phyloP scores from a whole-genome alignment of 2,329 filamentous ascomycete species.

The Ascochyta fabae region DNA sequence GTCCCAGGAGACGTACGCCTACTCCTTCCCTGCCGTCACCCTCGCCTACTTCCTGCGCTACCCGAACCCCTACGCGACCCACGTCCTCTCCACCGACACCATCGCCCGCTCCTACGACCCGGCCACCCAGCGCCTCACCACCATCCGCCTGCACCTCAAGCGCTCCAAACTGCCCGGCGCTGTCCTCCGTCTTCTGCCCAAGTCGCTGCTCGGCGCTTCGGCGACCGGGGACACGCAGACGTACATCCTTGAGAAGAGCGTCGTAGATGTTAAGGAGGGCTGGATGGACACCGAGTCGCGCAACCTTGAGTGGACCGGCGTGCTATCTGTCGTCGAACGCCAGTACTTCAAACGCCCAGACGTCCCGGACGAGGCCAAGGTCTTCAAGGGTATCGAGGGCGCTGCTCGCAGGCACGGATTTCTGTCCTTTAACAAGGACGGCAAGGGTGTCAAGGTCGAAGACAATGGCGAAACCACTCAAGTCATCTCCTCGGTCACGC shows the following conservation, averaged over 20 bases:
- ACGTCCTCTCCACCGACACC: constrained; percentile 84
- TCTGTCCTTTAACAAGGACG: constrained; percentile 33
- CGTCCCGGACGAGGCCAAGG: constrained; percentile 30
- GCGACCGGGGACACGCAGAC: constrained; percentile 71
- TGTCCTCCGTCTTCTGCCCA: constrained; percentile 76
- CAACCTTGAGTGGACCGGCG: constrained; percentile 82
- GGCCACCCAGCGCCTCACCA: constrained; percentile 75
- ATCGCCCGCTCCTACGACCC: constrained; percentile 77
- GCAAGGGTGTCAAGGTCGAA: constrained; percentile 35
- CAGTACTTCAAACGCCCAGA: constrained; percentile 69
- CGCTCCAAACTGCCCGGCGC: constrained; percentile 77
- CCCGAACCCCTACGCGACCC: constrained; percentile 82
- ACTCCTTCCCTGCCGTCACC: constrained; percentile 83
- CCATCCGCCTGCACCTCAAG: constrained; percentile 81
- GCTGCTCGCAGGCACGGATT: constrained; percentile 42
- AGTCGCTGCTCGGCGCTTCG: constrained; percentile 67
- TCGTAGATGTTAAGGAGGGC: constrained; percentile 79
- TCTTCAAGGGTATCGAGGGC: constrained; percentile 42
- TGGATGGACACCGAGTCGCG: constrained; percentile 84
- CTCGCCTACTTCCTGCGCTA: constrained; percentile 91
- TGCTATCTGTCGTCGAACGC: constrained; percentile 77
- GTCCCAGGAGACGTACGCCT: constrained; percentile 73
- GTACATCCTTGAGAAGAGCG: constrained; percentile 80
- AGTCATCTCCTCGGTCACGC: constrained; percentile 75
- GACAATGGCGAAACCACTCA: constrained; percentile 60